Evolutionary conservation across 129 eudicot species (phyloP).

Genomic region (Artemisia argyi): DNA sequence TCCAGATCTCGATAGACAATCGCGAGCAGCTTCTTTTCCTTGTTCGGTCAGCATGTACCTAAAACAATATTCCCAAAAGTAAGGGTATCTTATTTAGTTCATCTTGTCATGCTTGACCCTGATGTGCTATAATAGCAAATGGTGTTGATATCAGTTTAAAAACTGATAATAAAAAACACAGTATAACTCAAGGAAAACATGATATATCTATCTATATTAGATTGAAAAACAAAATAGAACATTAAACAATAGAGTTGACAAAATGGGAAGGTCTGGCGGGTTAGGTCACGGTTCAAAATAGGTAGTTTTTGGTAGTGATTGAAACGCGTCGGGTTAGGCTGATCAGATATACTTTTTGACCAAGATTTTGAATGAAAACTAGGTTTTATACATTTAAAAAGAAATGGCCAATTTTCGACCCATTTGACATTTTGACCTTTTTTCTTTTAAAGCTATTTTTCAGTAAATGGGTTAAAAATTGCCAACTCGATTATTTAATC

Average conservation of each 20-base stretch:
- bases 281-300: too few relatives aligned
- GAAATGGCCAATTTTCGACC: background rate
- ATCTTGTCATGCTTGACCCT: constrained; percentile 16
- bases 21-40: constrained; percentile 84
- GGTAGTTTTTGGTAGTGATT: background rate
- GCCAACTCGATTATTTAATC: background rate
- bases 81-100: background rate
- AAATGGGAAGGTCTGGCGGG: too few relatives aligned
- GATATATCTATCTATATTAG: background rate
- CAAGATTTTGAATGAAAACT: background rate
- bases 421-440: background rate
- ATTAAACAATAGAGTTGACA: background rate
- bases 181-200: constrained; percentile 3
- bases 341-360: background rate
- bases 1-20: constrained; percentile 86
- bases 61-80: background rate
- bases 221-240: background rate
- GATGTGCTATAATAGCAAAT: constrained; percentile 8
- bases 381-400: background rate
- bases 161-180: constrained; percentile 15
- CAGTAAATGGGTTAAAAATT: background rate
- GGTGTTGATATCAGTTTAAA: background rate
- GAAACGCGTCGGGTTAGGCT: background rate
- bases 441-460: background rate
- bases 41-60: constrained; percentile 86